Conservation (phyloP, 805 yeast species). For the Barnettozyma populi region DNA sequence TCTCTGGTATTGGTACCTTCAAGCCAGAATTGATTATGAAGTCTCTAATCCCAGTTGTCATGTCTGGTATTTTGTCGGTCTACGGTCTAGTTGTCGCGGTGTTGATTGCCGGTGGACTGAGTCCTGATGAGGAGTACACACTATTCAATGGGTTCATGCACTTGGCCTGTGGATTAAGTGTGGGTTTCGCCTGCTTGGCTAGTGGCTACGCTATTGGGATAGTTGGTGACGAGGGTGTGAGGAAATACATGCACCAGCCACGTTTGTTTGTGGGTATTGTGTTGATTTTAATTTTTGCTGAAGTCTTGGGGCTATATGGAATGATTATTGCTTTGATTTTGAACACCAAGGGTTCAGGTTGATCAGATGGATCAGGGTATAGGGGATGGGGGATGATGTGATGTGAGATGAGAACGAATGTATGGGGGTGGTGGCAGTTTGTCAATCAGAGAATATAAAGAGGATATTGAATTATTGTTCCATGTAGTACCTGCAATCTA, state of each 20-base stretch:
- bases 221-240: slow-evolving; percentile 90
- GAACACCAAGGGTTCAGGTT: slow-evolving; percentile 81
- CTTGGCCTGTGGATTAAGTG: slow-evolving; percentile 90
- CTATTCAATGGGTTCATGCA: slow-evolving; percentile 97
- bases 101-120: slow-evolving; percentile 83
- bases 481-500: background rate
- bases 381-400: background rate
- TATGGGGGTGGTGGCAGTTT: background rate
- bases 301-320: slow-evolving; percentile 86
- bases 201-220: slow-evolving; percentile 96
- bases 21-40: slow-evolving; percentile 96
- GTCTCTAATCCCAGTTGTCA: slow-evolving; percentile 92
- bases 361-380: background rate
- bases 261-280: slow-evolving; percentile 86
- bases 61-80: slow-evolving; percentile 96
- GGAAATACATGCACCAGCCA: slow-evolving; percentile 84
- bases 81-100: slow-evolving; percentile 97
- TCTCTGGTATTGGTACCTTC: slow-evolving; percentile 95
- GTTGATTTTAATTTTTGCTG: slow-evolving; percentile 83
- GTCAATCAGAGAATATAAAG: background rate
- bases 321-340: slow-evolving; percentile 92
- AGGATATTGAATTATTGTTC: no score
- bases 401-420: no score
- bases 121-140: slow-evolving; percentile 75
- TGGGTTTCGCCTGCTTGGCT: slow-evolving; percentile 94